Evolutionary conservation across 2,329 filamentous ascomycete species (phyloP), one percentile per base, ranked within the genome.

Genomic region (Alternaria incomplexa): DNA sequence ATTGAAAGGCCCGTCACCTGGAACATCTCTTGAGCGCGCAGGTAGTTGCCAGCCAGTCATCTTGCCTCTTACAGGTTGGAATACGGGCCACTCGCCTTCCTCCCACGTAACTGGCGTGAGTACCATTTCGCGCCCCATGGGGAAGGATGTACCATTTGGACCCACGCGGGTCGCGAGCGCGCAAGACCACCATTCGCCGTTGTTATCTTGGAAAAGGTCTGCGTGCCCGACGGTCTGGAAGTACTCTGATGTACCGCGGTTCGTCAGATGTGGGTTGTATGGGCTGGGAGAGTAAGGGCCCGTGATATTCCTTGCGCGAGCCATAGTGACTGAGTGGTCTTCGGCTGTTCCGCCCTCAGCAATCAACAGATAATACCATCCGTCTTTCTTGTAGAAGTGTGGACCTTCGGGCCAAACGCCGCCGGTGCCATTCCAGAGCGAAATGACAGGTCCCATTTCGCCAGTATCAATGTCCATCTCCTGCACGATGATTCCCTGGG

Each of bases 21-120:
- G 75, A 2, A 83, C 57, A 5, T 81, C 74, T 1, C 70, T 68
- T 26, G 70, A 75, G 3, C 66, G 44, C 0, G 74, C 61, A 1
- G 84, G 83, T 13, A 85, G 71, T 8, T 73, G 70, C 58, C 58
- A 60, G 6, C 84, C 83, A 22, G 60, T 76, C 82, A 85, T 84
- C 7, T 69, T 68, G 7, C 85, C 85, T 1, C 76, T 70, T 1
- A 86, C 81, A 11, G 63, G 58, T 56, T 54, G 83, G 61, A 56
- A 82, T 52, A 73, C 63, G 0, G 86, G 86, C 83, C 84, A 88
- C 7, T 73, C 62, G 25, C 67, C 69, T 11, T 60, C 58, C 4
- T 65, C 50, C 74, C 73, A 77, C 4, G 66, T 70, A 13, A 74
- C 71, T 6, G 73, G 73, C 6, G 67, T 61, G 3, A 75, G 63